Base-by-base conservation (phyloP, 78 protist species). In the Monocercomonoides exilis region DNA sequence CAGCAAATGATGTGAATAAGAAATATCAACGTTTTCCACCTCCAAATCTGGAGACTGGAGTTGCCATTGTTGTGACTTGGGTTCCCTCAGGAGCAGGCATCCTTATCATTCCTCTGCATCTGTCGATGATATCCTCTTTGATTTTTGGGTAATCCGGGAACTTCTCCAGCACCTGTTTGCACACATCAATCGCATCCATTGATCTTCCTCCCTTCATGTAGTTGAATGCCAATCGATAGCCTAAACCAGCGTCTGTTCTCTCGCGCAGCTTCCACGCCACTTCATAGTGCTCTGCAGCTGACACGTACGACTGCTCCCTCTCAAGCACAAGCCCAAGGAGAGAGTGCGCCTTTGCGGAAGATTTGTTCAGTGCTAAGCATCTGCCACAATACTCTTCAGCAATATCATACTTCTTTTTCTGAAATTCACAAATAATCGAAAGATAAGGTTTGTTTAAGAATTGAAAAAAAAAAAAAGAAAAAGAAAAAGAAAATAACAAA, bases 141-240 rank as follows among this genome's bases (percentile, higher is more conserved):
- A 87, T 87, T 32, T 34, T n/a, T 29, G 80, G 86, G 43, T 87
- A 63, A 4, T 77, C 36, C 34, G 89, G 87, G 81, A 77, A n/a
- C 44, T 77, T 2, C 3, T 3, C 84, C 44, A 87, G 41, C 1
- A 87, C 64, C 84, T 3, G 2, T 36, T 41, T 45, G 46, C 89
- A 34, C 4, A 87, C 64, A 2, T 44, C 41, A 54, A 87, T 87
- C 35, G 63, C 89, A 3, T 80, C 86, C 70, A 79, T 34, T 32
- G 77, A 87, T 6, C 77, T 6, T 77, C 46, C 63, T 29, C 86
- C 89, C 84, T 87, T 87, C 42, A 87, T 80, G 46, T 87, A 79
- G 84, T 79, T 77, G 77, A 77, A 77, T 5, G 89, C 89, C 34
- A 87, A 54, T 41, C 79, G 77, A 35, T 38, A 87, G 29, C 89